Base-by-base conservation (phyloP, 169 alveolate genomes). In the Besnoitia besnoiti region DNA sequence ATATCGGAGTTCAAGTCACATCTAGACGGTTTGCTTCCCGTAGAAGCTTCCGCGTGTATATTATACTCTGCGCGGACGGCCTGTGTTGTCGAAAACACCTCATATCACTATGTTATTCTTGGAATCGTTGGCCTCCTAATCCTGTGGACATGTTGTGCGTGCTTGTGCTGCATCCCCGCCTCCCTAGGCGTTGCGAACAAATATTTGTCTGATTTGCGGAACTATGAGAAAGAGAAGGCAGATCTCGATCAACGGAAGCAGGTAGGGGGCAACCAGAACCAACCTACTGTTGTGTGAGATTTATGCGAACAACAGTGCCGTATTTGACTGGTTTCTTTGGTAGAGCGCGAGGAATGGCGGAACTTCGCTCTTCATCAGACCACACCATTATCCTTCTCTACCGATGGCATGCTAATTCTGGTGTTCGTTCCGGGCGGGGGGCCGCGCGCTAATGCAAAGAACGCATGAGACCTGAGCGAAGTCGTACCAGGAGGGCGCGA, bases 91-190 rank as follows among this genome's bases (percentile, higher is more conserved):
- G 84, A 73, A 21, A 73, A 73, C 84, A 73, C 84, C 0, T 24
- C 84, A 39, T 73, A 73, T 44, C 49, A 37, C 16, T 73, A 73
- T 39, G 44, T 73, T 33, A 0, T 73, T 30, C 84, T 73, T 73
- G 84, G 40, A 37, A 44, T 73, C 84, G 33, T 73, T 7, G 40
- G 46, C 84, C 33, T 24, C 84, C 33, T 73, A 24, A 37, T 73
- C 33, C 44, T 73, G 19, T 73, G 84, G 49, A 37, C 46, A 27
- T 73, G 84, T 44, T 73, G 84, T 21, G 46, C 84, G 33, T 73
- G 84, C 84, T 30, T 73, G 84, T 73, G 84, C 24, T 73, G 84
- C 27, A 73, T 39, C 30, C 84, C 84, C 7, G 84, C 84, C 12
- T 73, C 84, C 27, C 16, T 73, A 4, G 19, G 84, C 33, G 49